A percentile compares a stretch with the other conserved stretches of the same genome.
Conservation (phyloP, 805 yeast genomes). For the Starmerella apicola region DNA sequence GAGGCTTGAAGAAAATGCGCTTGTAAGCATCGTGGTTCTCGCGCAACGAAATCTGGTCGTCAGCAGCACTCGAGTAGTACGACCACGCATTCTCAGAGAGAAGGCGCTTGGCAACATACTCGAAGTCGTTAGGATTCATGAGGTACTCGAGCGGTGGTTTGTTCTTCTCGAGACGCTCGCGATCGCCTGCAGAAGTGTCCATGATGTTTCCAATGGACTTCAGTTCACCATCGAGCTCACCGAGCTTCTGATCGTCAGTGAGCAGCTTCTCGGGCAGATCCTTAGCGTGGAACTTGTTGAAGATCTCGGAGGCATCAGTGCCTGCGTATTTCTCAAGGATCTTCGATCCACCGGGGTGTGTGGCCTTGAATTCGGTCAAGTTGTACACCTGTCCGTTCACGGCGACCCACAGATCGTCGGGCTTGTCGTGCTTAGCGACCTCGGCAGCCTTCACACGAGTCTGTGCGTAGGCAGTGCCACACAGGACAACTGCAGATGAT, state of each 20-base stretch:
- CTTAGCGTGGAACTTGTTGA: conserved; percentile 79
- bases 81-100: conserved; percentile 79
- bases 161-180: conserved; percentile 25
- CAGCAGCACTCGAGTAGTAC: conserved; percentile 85
- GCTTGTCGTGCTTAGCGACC: conserved; percentile 38
- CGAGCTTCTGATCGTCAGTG: conserved; percentile 50
- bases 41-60: conserved; percentile 78
- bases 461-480: too few relatives aligned
- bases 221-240: conserved; percentile 30
- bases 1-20: conserved; percentile 75
- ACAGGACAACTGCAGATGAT: too few relatives aligned
- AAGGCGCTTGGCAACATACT: conserved; percentile 67
- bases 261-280: conserved; percentile 59
- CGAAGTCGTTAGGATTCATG: conserved; percentile 74
- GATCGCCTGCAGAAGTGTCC: conserved; percentile 29
- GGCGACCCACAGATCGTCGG: conserved; percentile 73
- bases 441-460: conserved; percentile 22
- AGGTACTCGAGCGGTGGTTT: conserved; percentile 63
- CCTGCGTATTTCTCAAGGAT: conserved; percentile 49
- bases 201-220: conserved; percentile 23
- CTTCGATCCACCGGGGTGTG: conserved; percentile 52
- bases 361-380: conserved; percentile 46
- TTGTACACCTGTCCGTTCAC: conserved; percentile 70
- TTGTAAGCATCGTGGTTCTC: conserved; percentile 87
- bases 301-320: conserved; percentile 65